Evolutionary conservation across 2,329 filamentous ascomycete genomes (phyloP).

Genomic region (Neofusicoccum sp.): DNA sequence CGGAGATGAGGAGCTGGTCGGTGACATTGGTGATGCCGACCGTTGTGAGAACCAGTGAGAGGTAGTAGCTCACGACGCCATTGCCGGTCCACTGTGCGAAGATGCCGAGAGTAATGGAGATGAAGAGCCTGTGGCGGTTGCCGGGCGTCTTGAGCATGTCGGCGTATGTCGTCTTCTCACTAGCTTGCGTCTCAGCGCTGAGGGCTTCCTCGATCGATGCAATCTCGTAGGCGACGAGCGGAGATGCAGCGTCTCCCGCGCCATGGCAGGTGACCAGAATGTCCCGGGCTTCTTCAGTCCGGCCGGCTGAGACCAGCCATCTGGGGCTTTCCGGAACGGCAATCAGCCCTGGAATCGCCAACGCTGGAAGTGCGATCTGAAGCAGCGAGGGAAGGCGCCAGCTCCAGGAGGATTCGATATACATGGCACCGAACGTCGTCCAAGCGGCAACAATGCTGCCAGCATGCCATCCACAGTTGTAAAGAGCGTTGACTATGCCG

Average conservation of each 20-base stretch:
- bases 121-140: slow-evolving; percentile 55
- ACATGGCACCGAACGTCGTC: slow-evolving; percentile 45
- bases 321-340: slow-evolving; percentile 57
- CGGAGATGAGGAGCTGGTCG: slow-evolving; percentile 43
- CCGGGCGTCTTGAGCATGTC: slow-evolving; percentile 50
- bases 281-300: slow-evolving; percentile 46
- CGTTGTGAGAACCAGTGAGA: slow-evolving; percentile 31
- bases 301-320: slow-evolving; percentile 49
- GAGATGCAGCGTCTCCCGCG: slow-evolving; percentile 45
- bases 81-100: slow-evolving; percentile 61
- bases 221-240: slow-evolving; percentile 48
- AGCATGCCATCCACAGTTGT: slow-evolving; percentile 37
- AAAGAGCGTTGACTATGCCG: slow-evolving; percentile 34
- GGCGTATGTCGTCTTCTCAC: slow-evolving; percentile 43
- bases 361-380: slow-evolving; percentile 49
- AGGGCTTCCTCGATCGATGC: slow-evolving; percentile 52
- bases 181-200: slow-evolving; percentile 47
- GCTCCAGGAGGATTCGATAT: slow-evolving; percentile 43
- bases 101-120: slow-evolving; percentile 53
- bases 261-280: slow-evolving; percentile 55
- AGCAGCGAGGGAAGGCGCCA: slow-evolving; percentile 36
- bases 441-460: slow-evolving; percentile 47
- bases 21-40: slow-evolving; percentile 35
- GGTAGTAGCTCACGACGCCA: slow-evolving; percentile 46
- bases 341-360: slow-evolving; percentile 43